Evolutionary conservation across 2,329 filamentous ascomycete species (phyloP).

Genomic region (Fusarium sp.): DNA sequence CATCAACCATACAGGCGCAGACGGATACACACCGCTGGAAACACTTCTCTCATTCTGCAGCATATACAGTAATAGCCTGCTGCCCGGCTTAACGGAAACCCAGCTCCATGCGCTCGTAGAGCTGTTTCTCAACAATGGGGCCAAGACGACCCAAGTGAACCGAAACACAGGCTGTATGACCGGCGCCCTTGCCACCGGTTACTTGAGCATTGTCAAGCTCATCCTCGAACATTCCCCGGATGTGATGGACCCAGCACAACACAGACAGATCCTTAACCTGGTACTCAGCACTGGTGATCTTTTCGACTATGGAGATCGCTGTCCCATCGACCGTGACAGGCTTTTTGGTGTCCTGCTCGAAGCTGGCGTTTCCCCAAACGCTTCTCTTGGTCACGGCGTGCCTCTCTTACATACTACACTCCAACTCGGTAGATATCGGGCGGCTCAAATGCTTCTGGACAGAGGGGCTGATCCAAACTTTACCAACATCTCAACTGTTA

Average conservation of each 20-base stretch:
- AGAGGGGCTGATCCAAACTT: background rate
- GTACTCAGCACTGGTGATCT: background rate
- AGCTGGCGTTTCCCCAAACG: background rate
- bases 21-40: background rate
- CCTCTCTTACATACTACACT: background rate
- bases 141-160: background rate
- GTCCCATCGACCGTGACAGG: background rate
- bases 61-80: background rate
- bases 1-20: background rate
- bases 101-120: background rate
- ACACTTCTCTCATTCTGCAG: background rate
- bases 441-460: background rate
- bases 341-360: background rate
- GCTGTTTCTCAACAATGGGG: background rate
- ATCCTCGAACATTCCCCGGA: background rate
- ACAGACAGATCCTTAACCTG: background rate
- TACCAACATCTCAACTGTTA: background rate
- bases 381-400: background rate
- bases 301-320: background rate
- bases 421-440: background rate
- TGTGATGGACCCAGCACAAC: background rate
- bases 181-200: background rate
- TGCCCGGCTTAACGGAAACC: background rate
- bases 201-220: background rate
- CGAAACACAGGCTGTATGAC: background rate